Evolutionary conservation across 192 early-diverging fungal species (phyloP), one percentile per base, ranked within the genome.

Genomic region (Chytriomyces sp.): DNA sequence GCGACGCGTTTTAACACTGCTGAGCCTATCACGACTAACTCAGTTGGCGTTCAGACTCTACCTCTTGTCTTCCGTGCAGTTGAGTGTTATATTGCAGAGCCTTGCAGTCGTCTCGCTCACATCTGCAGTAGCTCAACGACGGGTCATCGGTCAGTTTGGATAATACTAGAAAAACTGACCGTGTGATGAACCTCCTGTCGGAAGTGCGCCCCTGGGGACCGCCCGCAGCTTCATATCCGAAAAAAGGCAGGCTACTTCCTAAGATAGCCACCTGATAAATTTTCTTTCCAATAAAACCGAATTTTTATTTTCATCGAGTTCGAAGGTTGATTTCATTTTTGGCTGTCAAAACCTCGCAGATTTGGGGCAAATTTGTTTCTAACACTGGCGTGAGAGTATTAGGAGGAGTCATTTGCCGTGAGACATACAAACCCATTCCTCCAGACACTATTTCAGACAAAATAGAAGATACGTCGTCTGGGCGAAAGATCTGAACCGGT

Each of bases 391-490:
- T 62, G 7, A 56, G n/a, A 49, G 31, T 10, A 1, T 1, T 19
- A 8, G 0, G 49, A 44, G 19, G 14, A 33, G 30, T 57, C 6
- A 5, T 26, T 60, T 69, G 25, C 60, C 8, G 8, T 14, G 17
- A 37, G 37, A 68, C 17, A 61, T 0, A 30, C 17, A 74, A 65
- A 78, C 91, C 95, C 90, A 98, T 89, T 28, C 96, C 96, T 28
- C 94, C 96, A 39, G 90, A 89, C 7, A 98, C 85, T 17, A 98
- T 86, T 78, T 98, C 96, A 5, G 89, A 84, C 53, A 98, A 72
- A 52, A 96, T 88, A 70, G 94, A 87, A 60, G 92, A 90, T 59
- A 86, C 89, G 66, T 96, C 91, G 60, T 96, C 92, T 75, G 94
- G 94, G 64, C 93, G 89, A 77, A 96, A 96, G 52, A 96, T 96